Base-by-base conservation (phyloP, 495 filamentous ascomycete genomes). In the Neurospora intermedia region DNA sequence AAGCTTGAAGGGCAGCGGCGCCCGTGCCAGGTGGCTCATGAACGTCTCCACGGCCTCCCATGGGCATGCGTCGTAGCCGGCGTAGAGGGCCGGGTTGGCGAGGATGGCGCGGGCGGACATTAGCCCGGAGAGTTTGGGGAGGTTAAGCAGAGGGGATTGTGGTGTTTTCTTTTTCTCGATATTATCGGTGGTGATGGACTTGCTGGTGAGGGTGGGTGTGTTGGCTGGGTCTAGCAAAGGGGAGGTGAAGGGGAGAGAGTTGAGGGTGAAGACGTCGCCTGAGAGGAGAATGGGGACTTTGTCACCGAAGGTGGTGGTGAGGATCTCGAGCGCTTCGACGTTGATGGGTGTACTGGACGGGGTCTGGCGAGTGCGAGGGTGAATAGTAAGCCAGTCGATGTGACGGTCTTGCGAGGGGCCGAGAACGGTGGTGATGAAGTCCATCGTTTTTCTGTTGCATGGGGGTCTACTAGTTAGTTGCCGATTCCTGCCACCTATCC, bases 61-160 rank as follows among this genome's bases (percentile, higher is more conserved):
- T n/a, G 88, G 85, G 74, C 88, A 89, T 66, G 80, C 78, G 27
- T 82, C 75, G 74, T 83, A 75, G n/a, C 87, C 88, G 0, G 85
- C 81, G 81, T 88, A 91, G 43, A 91, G 76, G 1, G 87, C 87
- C 5, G 89, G 90, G 80, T 91, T 91, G 71, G 85, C 80, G 54
- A 91, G 82, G 4, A 91, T 77, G 7, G 87, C 89, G 69, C 90
- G 83, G 18, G 90, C 90, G 66, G 89, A 85, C 90, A 92, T 91
- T 6, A 92, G 84, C 31, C 88, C 87, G 48, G 80, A 71, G 13
- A 84, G 78, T 20, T 82, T 72, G 41, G 79, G 84, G 69, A 84
- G 76, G 74, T 80, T 74, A 23, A 73, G 69, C 39, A 72, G 71
- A 4, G 75, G 74, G 42, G 13, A 71, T 10, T 35, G 54, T 9